Evolutionary conservation across 2,329 filamentous ascomycete genomes (phyloP).

Genomic region (Epichloe hybrida): DNA sequence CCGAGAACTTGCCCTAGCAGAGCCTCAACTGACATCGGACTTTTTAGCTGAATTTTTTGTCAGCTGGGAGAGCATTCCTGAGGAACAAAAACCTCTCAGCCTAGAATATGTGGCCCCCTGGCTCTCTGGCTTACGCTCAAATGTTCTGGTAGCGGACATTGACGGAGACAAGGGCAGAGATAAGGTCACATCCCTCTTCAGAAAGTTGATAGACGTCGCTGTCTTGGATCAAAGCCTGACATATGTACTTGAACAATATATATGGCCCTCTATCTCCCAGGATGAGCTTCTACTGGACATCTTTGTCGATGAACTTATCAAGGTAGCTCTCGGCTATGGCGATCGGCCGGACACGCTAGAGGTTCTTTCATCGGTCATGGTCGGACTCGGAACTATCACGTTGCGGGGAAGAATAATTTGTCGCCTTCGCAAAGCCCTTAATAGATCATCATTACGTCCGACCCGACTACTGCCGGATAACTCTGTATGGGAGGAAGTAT

Average conservation of each 20-base stretch:
- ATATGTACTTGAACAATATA: conserved; percentile 48
- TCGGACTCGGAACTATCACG: conserved; percentile 50
- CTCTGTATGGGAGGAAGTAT: conserved; percentile 55
- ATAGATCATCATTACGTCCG: conserved; percentile 52
- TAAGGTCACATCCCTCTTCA: conserved; percentile 48
- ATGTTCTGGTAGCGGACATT: conserved; percentile 41
- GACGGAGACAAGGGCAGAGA: conserved; percentile 55
- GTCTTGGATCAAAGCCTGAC: conserved; percentile 45
- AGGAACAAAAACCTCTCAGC: conserved; percentile 52
- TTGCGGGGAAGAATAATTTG: conserved; percentile 52
- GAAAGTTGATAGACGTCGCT: conserved; percentile 53
- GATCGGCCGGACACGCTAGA: conserved; percentile 46
- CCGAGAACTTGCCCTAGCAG: conserved; percentile 45
- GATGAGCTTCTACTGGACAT: conserved; percentile 55
- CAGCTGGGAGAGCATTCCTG: conserved; percentile 55
- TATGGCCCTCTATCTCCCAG: conserved; percentile 51
- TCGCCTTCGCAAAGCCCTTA: conserved; percentile 51
- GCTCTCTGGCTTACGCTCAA: conserved; percentile 47
- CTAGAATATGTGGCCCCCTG: conserved; percentile 59
- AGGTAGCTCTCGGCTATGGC: conserved; percentile 44
- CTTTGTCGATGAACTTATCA: conserved; percentile 53
- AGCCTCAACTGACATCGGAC: conserved; percentile 54
- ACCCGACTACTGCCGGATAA: conserved; percentile 54
- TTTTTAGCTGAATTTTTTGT: conserved; percentile 67
- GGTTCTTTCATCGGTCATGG: conserved; percentile 47